phyloP scores from a whole-genome alignment of 1,139 yeast species.

The Hanseniaspora uvarum region DNA sequence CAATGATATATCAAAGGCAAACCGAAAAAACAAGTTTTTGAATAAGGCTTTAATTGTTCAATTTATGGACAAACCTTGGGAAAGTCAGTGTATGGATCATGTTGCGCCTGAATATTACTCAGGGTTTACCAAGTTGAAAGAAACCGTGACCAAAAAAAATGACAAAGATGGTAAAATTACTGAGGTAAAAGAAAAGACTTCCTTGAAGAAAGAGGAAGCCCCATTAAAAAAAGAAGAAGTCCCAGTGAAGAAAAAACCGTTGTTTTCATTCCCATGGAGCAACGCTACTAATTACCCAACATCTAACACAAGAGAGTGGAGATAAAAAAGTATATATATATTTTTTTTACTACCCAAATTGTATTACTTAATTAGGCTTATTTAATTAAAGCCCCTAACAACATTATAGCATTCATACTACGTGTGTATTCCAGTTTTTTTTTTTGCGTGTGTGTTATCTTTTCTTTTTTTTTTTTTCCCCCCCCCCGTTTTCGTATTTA shows the following conservation, averaged over 20 bases:
- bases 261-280: constrained; percentile 40
- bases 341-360: neutral
- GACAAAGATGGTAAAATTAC: neutral
- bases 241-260: neutral
- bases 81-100: constrained; percentile 11
- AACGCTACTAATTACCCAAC: constrained; percentile 35
- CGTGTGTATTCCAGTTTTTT: neutral
- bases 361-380: neutral
- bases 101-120: constrained; percentile 6
- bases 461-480: neutral
- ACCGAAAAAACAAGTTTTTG: constrained; percentile 41
- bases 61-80: constrained; percentile 90
- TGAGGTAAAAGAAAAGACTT: neutral
- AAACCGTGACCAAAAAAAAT: neutral
- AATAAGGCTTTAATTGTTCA: constrained; percentile 55
- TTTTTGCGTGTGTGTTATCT: neutral
- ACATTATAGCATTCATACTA: no score
- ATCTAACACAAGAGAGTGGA: constrained; percentile 18
- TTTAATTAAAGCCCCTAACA: neutral
- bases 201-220: neutral
- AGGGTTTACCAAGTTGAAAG: neutral
- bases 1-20: neutral
- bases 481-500: no score
- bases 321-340: neutral
- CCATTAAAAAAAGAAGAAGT: neutral